Percentiles rank a stretch among this genome's conserved stretches.
Conservation (phyloP, 345 rosid species). For the Carallia pectinifolia region DNA sequence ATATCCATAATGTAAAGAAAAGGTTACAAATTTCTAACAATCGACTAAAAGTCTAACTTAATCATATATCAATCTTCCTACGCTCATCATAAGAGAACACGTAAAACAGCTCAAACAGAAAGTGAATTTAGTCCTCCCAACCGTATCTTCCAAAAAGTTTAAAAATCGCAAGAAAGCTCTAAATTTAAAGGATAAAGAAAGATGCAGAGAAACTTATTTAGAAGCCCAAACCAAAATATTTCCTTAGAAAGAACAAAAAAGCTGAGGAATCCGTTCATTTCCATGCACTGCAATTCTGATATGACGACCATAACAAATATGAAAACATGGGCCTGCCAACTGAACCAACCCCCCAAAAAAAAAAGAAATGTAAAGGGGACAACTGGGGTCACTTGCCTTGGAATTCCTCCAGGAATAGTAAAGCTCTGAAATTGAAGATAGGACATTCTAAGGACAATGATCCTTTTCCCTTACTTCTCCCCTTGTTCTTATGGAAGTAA, state of each 20-base stretch:
- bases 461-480: neutral
- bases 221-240: too few species aligned
- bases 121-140: neutral
- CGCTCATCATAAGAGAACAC: too few species aligned
- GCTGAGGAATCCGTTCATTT: too few species aligned
- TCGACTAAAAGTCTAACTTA: neutral
- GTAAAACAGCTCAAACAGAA: neutral
- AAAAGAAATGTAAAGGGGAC: too few species aligned
- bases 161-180: neutral
- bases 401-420: neutral
- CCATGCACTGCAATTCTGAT: too few species aligned
- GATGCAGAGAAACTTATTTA: too few species aligned
- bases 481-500: neutral
- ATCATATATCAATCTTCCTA: neutral
- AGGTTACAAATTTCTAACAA: too few species aligned
- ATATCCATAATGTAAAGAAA: neutral
- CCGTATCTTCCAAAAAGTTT: neutral
- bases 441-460: too few species aligned
- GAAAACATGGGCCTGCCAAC: too few species aligned
- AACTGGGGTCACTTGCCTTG: neutral
- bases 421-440: neutral
- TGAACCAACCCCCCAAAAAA: too few species aligned
- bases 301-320: too few species aligned
- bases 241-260: too few species aligned
- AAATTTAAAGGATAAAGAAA: neutral